Base-by-base conservation (phyloP, 208 protist species). In the Trypanosoma platydactyli region DNA sequence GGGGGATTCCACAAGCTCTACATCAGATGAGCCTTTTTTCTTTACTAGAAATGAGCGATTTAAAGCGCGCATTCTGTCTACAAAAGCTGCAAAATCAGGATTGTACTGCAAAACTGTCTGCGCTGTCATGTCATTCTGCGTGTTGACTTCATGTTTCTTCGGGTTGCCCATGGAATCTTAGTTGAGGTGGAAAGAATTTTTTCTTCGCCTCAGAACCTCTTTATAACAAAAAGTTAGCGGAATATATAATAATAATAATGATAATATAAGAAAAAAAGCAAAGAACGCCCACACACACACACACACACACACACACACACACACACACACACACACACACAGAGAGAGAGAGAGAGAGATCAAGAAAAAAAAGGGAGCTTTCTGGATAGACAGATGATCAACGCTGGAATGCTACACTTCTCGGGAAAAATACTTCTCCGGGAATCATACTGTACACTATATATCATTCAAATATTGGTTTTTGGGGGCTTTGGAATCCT, bases 401-500 rank as follows among this genome's bases (percentile, higher is more conserved):
- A 49, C 18, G 15, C 20, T 53, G 11, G 29, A 59, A 38, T 15
- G 20, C 2, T 50, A 56, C 12, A 56, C 20, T 45, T 51, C 29
- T n/a, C 46, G 33, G 53, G 24, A 29, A 44, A 41, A 41, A 68
- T 16, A n/a, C 24, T 38, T 38, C 33, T 38, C 9, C 33, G 5
- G 9, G 33, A 38, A 9, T 3, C 3, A 38, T 38, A 9, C 33
- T 38, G 33, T 9, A 38, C 33, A 38, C 33, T 38, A 38, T 38
- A 44, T 18, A 41, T 15, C 52, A 69, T n/a, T 61, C 11, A 67
- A 89, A 89, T 18, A 78, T 68, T 46, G 80, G 55, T 22, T 61
- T 68, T 50, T 88, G 81, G 27, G 74, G 35, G 35, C 63, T 76
- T 69, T 88, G 79, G 64, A 83, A 76, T 1, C 67, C 80, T n/a